Percentiles rank a stretch among this genome's conserved stretches.
Evolutionary conservation across 2,329 filamentous ascomycete species (phyloP).

Genomic region (Rutstroemia sp.): DNA sequence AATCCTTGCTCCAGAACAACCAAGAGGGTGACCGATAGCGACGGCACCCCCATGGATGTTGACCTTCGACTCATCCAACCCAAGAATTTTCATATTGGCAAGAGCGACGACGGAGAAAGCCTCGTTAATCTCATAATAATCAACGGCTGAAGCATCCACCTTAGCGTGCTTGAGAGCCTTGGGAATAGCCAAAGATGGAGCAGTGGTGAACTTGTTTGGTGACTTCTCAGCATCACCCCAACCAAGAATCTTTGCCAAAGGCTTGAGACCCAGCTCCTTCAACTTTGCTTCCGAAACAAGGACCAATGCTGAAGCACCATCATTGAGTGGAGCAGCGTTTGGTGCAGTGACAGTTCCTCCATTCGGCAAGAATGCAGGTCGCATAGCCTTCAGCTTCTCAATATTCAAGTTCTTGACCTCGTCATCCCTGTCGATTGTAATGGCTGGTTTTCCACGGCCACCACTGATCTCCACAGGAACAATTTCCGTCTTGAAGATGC

Average conservation of each 20-base stretch:
- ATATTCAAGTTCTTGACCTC: slow-evolving; percentile 92
- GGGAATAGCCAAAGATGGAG: slow-evolving; percentile 87
- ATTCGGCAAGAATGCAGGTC: slow-evolving; percentile 72
- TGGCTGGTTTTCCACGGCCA: slow-evolving; percentile 80
- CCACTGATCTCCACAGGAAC: slow-evolving; percentile 81
- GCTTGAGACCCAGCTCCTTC: slow-evolving; percentile 84
- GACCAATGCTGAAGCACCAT: slow-evolving; percentile 86
- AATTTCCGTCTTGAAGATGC: slow-evolving; percentile 80
- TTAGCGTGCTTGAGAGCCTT: slow-evolving; percentile 96
- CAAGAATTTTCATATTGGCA: slow-evolving; percentile 90
- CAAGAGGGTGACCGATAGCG: slow-evolving; percentile 90
- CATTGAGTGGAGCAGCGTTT: slow-evolving; percentile 93
- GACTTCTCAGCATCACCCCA: slow-evolving; percentile 93
- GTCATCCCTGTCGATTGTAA: slow-evolving; percentile 78
- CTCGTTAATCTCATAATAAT: slow-evolving; percentile 99
- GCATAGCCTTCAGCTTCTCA: slow-evolving; percentile 77
- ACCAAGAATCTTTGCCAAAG: slow-evolving; percentile 91
- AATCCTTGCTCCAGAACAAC: slow-evolving; percentile 89
- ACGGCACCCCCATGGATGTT: slow-evolving; percentile 95
- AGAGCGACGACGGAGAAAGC: slow-evolving; percentile 95
- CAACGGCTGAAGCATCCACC: slow-evolving; percentile 67
- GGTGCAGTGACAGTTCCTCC: slow-evolving; percentile 88
- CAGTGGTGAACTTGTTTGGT: slow-evolving; percentile 92
- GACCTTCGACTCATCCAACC: slow-evolving; percentile 73
- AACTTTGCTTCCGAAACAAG: slow-evolving; percentile 92